Conservation (phyloP, 179 eudicot species). For the Silene vulgaris region DNA sequence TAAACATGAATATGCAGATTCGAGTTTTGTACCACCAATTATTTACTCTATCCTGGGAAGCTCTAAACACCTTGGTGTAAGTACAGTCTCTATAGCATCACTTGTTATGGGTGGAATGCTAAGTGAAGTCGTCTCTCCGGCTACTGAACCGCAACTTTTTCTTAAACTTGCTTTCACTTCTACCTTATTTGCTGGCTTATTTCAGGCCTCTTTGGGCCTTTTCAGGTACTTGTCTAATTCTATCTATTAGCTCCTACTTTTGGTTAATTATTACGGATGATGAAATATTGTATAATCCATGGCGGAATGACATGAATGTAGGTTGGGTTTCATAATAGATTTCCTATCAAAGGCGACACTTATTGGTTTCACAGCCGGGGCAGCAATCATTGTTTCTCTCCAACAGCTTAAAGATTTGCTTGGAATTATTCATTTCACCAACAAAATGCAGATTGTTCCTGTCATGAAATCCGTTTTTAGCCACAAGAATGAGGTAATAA, state of each 20-base stretch:
- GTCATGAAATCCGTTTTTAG: slow-evolving; percentile 65
- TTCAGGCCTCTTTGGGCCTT: slow-evolving; percentile 71
- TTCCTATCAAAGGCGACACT: slow-evolving; percentile 83
- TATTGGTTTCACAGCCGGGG: slow-evolving; percentile 92
- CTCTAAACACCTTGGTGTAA: slow-evolving; percentile 81
- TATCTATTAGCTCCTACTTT: too few species aligned
- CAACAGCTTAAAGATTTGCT: slow-evolving; percentile 78
- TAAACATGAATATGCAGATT: slow-evolving; percentile 41
- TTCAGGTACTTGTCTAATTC: slow-evolving; percentile 42
- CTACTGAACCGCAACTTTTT: slow-evolving; percentile 48
- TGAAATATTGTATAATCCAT: too few species aligned
- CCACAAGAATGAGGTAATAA: slow-evolving; percentile 54
- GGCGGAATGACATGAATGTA: slow-evolving; percentile 16
- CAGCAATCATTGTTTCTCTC: slow-evolving; percentile 82
- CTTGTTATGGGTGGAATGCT: slow-evolving; percentile 83
- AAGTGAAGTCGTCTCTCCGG: slow-evolving; percentile 56
- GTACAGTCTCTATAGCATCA: slow-evolving; percentile 89
- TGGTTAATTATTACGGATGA: too few species aligned
- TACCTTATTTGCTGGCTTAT: slow-evolving; percentile 77
- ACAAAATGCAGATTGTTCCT: slow-evolving; percentile 65
- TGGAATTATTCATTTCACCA: slow-evolving; percentile 70
- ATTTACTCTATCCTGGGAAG: slow-evolving; percentile 83
- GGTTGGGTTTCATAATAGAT: slow-evolving; percentile 88
- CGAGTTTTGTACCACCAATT: slow-evolving; percentile 89
- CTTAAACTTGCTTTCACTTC: slow-evolving; percentile 77